Conservation (phyloP, 192 early-diverging fungal genomes). For the Linnemannia zychae region DNA sequence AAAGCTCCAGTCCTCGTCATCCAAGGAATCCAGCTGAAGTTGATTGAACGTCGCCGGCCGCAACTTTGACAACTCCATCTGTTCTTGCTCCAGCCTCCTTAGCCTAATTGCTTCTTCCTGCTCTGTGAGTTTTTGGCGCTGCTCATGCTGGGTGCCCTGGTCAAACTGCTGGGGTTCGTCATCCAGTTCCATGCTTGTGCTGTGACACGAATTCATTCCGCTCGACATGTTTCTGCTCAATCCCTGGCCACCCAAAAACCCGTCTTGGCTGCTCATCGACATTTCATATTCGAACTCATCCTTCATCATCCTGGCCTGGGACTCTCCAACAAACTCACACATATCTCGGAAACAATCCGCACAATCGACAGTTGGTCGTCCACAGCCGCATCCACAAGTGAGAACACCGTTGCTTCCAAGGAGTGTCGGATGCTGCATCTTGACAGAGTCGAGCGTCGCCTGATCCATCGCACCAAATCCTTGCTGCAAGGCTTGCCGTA, state of each 20-base stretch:
- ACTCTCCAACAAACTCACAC: constrained; percentile 49
- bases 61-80: constrained; percentile 39
- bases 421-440: constrained; percentile 54
- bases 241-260: constrained; percentile 23
- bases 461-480: constrained; percentile 15
- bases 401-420: constrained; percentile 35
- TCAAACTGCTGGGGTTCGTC: not conserved
- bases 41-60: constrained; percentile 27
- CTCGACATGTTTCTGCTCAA: constrained; percentile 37
- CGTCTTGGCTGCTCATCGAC: constrained; percentile 35
- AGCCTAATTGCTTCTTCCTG: constrained; percentile 31
- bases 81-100: constrained; percentile 47
- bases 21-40: constrained; percentile 48
- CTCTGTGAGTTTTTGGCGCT: constrained; percentile 10
- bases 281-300: constrained; percentile 41
- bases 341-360: constrained; percentile 51
- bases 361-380: constrained; percentile 52
- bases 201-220: constrained; percentile 22
- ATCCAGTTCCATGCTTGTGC: constrained; percentile 19
- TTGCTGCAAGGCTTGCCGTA: constrained; percentile 20
- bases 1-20: constrained; percentile 56
- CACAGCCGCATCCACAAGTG: constrained; percentile 52
- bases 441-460: constrained; percentile 26
- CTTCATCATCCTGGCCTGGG: constrained; percentile 48
- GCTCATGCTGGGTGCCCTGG: not conserved